These are phyloP conservation scores for Cyberlindnera nakhonratchasimensis DNA, from an alignment of 805 yeast genomes.

Conservation along the genomic window DNA sequence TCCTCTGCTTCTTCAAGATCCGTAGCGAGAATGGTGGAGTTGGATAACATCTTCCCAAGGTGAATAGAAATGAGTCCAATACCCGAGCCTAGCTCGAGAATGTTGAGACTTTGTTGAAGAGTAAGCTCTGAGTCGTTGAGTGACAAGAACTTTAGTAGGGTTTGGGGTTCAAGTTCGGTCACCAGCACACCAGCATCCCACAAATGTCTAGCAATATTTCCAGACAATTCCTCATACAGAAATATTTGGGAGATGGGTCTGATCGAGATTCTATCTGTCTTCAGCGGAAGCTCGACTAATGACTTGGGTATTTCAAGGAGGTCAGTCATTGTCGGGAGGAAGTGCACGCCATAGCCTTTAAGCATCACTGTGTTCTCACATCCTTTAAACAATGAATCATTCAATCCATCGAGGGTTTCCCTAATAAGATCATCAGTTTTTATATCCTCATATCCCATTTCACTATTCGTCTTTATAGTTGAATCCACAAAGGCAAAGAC, in stretches of 20 bases:
- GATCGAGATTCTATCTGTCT: conserved; percentile 20
- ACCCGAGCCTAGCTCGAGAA: conserved; percentile 42
- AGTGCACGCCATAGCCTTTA: conserved; percentile 1
- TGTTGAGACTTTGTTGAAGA: conserved; percentile 8
- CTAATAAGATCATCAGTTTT: conserved; percentile 14
- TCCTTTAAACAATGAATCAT: conserved; percentile 3
- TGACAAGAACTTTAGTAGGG: conserved; percentile 13
- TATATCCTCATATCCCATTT: conserved; percentile 9
- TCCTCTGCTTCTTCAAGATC: conserved; percentile 38
- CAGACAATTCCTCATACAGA: conserved; percentile 36
- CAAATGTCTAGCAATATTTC: conserved; percentile 39
- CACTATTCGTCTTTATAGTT: conserved; percentile 7
- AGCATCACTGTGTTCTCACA: conserved; percentile 5
- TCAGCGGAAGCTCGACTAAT: conserved; percentile 12
- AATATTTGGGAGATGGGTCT: conserved; percentile 11
- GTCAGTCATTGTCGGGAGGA: conserved; percentile 20
- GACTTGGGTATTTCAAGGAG: conserved; percentile 16
- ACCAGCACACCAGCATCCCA: conserved; percentile 39
- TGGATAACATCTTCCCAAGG: conserved; percentile 23
- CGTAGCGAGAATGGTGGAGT: conserved; percentile 29
- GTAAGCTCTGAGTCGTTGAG: background rate
- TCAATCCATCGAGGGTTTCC: conserved; percentile 13
- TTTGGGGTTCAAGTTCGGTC: conserved; percentile 9
- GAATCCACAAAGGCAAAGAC: conserved; percentile 13
- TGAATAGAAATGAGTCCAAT: conserved; percentile 38